Evolutionary conservation across 768 basidiomycete genomes (phyloP).

Genomic region (Coprinopsis sp.): DNA sequence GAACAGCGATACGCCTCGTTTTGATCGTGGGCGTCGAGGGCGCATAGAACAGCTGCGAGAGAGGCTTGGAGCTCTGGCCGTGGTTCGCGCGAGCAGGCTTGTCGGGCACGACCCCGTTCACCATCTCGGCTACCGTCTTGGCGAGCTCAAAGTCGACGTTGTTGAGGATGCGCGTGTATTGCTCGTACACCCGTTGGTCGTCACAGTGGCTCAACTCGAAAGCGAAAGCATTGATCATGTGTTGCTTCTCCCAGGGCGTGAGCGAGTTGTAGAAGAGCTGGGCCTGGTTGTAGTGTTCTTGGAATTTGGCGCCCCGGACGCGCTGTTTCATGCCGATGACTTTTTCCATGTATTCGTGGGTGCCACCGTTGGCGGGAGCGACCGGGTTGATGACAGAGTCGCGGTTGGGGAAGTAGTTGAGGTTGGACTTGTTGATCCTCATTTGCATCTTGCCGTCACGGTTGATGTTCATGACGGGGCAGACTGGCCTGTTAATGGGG

Average conservation of each 20-base stretch:
- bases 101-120: conserved; percentile 57
- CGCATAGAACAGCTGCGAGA: conserved; percentile 56
- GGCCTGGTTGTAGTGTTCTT: conserved; percentile 72
- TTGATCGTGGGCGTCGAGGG: conserved; percentile 56
- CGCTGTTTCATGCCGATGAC: conserved; percentile 53
- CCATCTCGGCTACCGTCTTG: conserved; percentile 56
- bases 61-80: conserved; percentile 46
- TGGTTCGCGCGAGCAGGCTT: conserved; percentile 49
- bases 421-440: conserved; percentile 48
- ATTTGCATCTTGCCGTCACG: conserved; percentile 58
- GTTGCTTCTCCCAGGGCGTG: conserved; percentile 58
- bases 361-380: conserved; percentile 49
- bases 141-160: conserved; percentile 75
- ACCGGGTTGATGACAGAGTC: conserved; percentile 45
- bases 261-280: conserved; percentile 86
- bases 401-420: conserved; percentile 87
- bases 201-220: conserved; percentile 87
- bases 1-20: conserved; percentile 70
- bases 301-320: conserved; percentile 67
- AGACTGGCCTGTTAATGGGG: conserved; percentile 79
- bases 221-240: conserved; percentile 63
- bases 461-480: conserved; percentile 67
- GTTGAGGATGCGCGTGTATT: conserved; percentile 63
- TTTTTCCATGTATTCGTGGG: conserved; percentile 50
- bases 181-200: conserved; percentile 64